Percentiles rank a stretch among this genome's conserved stretches.
These are phyloP conservation scores for Ogataea nakhonphanomensis DNA, from an alignment of 805 yeast species.

Conservation along the genomic window DNA sequence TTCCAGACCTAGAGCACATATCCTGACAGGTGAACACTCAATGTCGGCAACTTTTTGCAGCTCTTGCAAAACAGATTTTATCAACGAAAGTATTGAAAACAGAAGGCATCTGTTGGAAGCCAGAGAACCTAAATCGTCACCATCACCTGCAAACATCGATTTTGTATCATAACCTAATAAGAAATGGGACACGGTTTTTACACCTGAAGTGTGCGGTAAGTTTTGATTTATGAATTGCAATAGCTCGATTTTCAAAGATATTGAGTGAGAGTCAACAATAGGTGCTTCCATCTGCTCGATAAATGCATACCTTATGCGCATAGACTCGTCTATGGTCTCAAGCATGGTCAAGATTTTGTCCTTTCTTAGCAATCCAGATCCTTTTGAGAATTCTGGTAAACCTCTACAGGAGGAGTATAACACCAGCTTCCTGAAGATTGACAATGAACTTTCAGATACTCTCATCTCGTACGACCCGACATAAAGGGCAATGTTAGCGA, in stretches of 20 bases:
- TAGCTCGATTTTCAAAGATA: conserved; percentile 53
- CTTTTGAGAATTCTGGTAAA: background rate
- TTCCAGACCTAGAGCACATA: conserved; percentile 58
- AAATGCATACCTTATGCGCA: conserved; percentile 67
- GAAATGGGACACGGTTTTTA: conserved; percentile 64
- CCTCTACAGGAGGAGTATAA: conserved; percentile 39
- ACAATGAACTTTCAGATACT: conserved; percentile 53
- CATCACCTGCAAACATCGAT: conserved; percentile 47
- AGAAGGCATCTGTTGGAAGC: conserved; percentile 54
- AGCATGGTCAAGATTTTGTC: conserved; percentile 67
- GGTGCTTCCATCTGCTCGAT: conserved; percentile 59
- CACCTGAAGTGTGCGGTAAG: conserved; percentile 33
- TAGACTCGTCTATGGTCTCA: conserved; percentile 75
- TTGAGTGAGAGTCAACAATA: conserved; percentile 36
- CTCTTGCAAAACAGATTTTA: conserved; percentile 45
- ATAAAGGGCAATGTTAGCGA: conserved; percentile 73
- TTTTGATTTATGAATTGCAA: conserved; percentile 55
- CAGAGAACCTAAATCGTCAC: conserved; percentile 46
- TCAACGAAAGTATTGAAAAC: conserved; percentile 45
- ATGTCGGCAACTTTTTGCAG: conserved; percentile 34
- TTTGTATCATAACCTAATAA: conserved; percentile 66
- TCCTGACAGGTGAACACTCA: conserved; percentile 51
- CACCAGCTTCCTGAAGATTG: conserved; percentile 50
- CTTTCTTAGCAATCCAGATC: conserved; percentile 37
- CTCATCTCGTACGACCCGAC: conserved; percentile 53